phyloP scores from a whole-genome alignment of 2,329 filamentous ascomycete genomes.

The Ascochyta clinopodiicola region DNA sequence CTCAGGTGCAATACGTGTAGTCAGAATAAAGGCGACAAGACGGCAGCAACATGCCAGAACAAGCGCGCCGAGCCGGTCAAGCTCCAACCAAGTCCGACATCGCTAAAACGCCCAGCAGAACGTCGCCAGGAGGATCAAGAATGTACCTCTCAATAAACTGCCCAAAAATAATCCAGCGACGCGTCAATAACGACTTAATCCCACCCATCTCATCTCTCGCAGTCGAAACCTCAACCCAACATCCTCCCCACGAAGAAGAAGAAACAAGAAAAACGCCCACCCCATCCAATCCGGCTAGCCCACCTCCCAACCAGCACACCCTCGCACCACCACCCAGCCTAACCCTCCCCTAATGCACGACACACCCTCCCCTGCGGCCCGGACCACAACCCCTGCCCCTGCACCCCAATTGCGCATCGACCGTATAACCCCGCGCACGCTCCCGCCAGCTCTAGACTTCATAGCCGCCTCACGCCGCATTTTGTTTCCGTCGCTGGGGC shows the following conservation, averaged over 20 bases:
- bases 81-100: constrained; percentile 5
- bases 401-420: constrained; percentile 10
- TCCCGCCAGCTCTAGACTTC: constrained; percentile 6
- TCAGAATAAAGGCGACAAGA: too few species aligned
- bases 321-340: not conserved
- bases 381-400: not conserved
- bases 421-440: not conserved
- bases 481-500: constrained; percentile 12
- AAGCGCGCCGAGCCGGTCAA: not conserved
- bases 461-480: constrained; percentile 13
- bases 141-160: too few species aligned
- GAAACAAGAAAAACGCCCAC: not conserved
- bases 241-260: too few species aligned
- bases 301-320: not conserved
- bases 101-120: not conserved
- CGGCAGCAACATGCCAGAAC: too few species aligned
- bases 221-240: too few species aligned
- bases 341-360: constrained; percentile 1
- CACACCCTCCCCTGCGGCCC: not conserved
- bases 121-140: not conserved
- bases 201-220: not conserved
- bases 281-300: constrained; percentile 1
- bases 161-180: not conserved
- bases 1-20: too few species aligned
- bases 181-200: not conserved